Conservation (phyloP, 768 basidiomycete genomes). For the Mycena albidolilacea region DNA sequence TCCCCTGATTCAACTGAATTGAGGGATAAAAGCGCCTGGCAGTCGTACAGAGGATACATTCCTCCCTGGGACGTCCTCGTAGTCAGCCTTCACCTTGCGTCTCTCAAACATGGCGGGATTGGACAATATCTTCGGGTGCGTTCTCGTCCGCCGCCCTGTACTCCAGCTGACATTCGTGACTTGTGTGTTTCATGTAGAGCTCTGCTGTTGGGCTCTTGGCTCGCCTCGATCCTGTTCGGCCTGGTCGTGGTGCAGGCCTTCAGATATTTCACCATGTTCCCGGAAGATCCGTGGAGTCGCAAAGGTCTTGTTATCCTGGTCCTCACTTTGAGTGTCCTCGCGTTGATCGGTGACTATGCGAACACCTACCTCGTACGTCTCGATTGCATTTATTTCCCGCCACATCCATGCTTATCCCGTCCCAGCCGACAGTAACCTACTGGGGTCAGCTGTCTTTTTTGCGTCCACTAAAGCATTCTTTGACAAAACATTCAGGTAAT, state of each 20-base stretch:
- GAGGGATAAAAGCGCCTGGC: too few species aligned
- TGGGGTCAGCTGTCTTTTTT: not conserved
- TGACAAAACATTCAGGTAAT: not conserved
- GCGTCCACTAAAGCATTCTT: not conserved
- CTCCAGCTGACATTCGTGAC: not conserved
- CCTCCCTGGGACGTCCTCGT: too few species aligned
- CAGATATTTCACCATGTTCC: conserved; percentile 12
- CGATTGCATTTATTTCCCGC: not conserved
- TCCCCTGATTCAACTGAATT: too few species aligned
- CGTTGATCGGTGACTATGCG: conserved; percentile 13
- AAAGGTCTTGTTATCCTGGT: conserved; percentile 4
- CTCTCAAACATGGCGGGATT: not conserved
- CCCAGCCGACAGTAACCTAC: conserved; percentile 3
- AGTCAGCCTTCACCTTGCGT: too few species aligned
- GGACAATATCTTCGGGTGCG: not conserved
- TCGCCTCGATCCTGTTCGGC: conserved; percentile 2
- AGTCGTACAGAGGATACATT: too few species aligned
- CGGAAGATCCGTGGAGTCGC: conserved; percentile 6
- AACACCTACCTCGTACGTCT: conserved; percentile 12
- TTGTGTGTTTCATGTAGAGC: not conserved
- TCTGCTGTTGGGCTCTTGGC: conserved; percentile 9
- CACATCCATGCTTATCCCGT: not conserved
- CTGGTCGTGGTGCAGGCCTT: not conserved
- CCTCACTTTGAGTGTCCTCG: not conserved
- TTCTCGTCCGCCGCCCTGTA: too few species aligned